A percentile compares a stretch with the other conserved stretches of the same genome.
Evolutionary conservation across 1,139 yeast genomes (phyloP).

Genomic region (Blastobotrys malaysiensis): DNA sequence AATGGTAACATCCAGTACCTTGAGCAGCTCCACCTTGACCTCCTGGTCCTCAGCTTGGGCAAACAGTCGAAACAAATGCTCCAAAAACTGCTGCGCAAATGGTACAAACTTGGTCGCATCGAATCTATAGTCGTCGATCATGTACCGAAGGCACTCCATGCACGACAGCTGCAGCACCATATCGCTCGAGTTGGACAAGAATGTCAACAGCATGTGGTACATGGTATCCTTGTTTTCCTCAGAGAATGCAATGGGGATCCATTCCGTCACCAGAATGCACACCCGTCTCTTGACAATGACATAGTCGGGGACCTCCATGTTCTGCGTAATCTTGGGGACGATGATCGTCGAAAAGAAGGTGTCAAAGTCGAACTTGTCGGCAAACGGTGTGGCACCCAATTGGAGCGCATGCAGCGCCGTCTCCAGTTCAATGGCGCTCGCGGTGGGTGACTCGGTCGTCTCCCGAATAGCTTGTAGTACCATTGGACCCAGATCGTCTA

Average conservation of each 20-base stretch:
- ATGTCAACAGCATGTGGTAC: constrained; percentile 48
- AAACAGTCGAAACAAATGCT: constrained; percentile 42
- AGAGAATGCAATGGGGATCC: constrained; percentile 68
- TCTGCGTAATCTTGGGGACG: constrained; percentile 40
- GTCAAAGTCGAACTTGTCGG: constrained; percentile 61
- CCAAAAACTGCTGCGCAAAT: constrained; percentile 50
- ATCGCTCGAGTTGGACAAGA: constrained; percentile 53
- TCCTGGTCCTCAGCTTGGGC: constrained; percentile 57
- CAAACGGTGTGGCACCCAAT: constrained; percentile 61
- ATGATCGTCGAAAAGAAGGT: constrained; percentile 52
- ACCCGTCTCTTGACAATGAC: constrained; percentile 72
- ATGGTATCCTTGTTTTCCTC: constrained; percentile 53
- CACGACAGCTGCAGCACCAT: constrained; percentile 72
- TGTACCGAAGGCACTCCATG: constrained; percentile 59
- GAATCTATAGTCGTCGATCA: constrained; percentile 86
- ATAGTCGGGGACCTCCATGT: not conserved
- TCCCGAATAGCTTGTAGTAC: constrained; percentile 29
- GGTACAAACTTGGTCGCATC: constrained; percentile 62
- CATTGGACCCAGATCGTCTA: constrained; percentile 54
- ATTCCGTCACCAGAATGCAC: constrained; percentile 69
- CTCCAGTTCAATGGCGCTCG: constrained; percentile 3
- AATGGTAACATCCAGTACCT: constrained; percentile 59
- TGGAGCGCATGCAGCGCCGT: constrained; percentile 70
- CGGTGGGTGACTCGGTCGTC: not conserved
- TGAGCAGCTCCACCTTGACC: constrained; percentile 64